phyloP scores from a whole-genome alignment of 768 basidiomycete species.

The Termitomyces sp. region DNA sequence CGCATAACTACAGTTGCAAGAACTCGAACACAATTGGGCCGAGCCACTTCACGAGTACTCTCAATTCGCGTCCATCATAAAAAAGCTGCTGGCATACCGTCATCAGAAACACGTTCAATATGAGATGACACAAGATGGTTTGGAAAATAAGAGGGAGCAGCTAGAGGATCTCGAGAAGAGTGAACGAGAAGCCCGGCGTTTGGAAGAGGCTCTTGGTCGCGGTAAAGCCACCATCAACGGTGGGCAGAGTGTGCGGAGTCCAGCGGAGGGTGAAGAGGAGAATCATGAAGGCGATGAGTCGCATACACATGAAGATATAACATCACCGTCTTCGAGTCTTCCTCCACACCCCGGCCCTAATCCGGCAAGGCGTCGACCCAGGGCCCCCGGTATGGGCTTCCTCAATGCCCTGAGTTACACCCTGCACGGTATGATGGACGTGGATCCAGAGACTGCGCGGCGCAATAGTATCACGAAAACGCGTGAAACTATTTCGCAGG shows the following conservation, averaged over 20 bases:
- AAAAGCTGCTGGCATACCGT: constrained; percentile 89
- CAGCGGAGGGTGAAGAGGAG: constrained; percentile 26
- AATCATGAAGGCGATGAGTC: constrained; percentile 23
- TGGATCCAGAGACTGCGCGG: constrained; percentile 94
- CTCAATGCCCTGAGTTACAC: constrained; percentile 92
- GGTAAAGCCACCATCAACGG: constrained; percentile 36
- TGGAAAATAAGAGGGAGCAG: constrained; percentile 81
- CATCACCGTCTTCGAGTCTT: constrained; percentile 48
- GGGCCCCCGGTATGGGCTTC: constrained; percentile 80
- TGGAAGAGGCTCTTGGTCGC: constrained; percentile 83
- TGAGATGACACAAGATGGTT: constrained; percentile 91
- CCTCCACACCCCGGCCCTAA: constrained; percentile 83
- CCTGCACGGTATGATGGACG: constrained; percentile 97
- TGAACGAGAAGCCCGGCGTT: constrained; percentile 83
- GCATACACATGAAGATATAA: constrained; percentile 32
- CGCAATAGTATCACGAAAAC: constrained; percentile 93
- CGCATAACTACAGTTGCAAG: constrained; percentile 64
- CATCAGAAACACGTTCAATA: constrained; percentile 98
- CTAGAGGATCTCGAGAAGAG: constrained; percentile 91
- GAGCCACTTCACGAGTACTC: constrained; percentile 95
- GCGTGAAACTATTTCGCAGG: constrained; percentile 92
- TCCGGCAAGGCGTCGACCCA: constrained; percentile 53
- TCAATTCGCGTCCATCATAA: constrained; percentile 94
- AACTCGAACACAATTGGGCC: constrained; percentile 92
- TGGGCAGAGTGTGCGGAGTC: constrained; percentile 23